A percentile compares a stretch with the other conserved stretches of the same genome.
phyloP scores from a whole-genome alignment of 495 filamentous ascomycete species.

The Aspergillus coremiiformis region DNA sequence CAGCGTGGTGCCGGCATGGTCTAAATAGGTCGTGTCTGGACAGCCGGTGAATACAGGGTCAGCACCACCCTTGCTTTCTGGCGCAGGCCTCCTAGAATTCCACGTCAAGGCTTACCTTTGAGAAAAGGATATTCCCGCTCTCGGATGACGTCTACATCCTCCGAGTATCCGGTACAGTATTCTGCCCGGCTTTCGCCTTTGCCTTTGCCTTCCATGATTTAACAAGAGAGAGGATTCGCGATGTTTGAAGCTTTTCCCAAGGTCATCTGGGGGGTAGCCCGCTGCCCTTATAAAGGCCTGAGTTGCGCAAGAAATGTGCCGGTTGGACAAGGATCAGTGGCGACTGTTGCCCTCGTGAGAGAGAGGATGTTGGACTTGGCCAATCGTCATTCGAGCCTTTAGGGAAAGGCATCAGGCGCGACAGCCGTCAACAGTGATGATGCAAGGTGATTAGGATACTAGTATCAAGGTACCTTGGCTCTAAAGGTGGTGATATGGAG shows the following conservation, averaged over 20 bases:
- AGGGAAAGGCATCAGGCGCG: neutral
- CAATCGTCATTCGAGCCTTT: neutral
- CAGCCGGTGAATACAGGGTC: neutral
- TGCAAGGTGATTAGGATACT: neutral
- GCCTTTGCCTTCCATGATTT: conserved; percentile 10
- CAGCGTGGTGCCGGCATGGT: conserved; percentile 84
- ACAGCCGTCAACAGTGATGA: neutral
- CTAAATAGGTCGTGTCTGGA: conserved; percentile 72
- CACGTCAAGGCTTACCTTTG: conserved; percentile 45
- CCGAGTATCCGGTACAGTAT: conserved; percentile 49
- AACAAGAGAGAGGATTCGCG: neutral
- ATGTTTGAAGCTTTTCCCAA: neutral
- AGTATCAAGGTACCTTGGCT: neutral
- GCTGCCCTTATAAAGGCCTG: neutral
- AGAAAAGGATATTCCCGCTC: conserved; percentile 75
- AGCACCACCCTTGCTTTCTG: neutral
- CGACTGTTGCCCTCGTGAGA: neutral
- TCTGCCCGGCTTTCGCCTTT: neutral
- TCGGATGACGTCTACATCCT: conserved; percentile 59
- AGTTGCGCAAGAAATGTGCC: neutral
- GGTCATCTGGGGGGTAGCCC: neutral
- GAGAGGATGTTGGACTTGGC: neutral
- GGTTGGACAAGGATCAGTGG: neutral
- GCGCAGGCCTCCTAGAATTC: neutral
- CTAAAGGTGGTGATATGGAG: neutral